A percentile compares a stretch with the other conserved stretches of the same genome.
Evolutionary conservation across 257 asterid species (phyloP).

Genomic region (Plantago elongata): DNA sequence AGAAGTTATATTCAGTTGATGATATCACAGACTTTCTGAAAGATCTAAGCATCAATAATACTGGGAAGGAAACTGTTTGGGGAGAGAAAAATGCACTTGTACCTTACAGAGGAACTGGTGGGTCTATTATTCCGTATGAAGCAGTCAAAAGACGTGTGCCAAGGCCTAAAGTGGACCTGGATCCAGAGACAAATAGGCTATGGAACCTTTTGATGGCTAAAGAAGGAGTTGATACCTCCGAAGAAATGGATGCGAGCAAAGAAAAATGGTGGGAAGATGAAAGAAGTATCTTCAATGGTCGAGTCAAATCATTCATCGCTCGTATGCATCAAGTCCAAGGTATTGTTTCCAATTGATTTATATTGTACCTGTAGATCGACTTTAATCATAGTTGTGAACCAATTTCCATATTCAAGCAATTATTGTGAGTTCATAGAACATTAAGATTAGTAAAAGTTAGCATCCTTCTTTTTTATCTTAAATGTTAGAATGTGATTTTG

Average conservation of each 20-base stretch:
- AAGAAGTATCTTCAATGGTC: slow-evolving; percentile 64
- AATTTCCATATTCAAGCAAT: slow-evolving; percentile 8
- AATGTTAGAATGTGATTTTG: too few species aligned
- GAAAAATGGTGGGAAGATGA: slow-evolving; percentile 91
- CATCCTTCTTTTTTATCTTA: too few species aligned
- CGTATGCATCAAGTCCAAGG: slow-evolving; percentile 98
- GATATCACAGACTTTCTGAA: slow-evolving; percentile 35
- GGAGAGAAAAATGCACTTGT: slow-evolving; percentile 51
- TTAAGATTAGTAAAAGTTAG: not conserved
- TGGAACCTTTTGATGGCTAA: slow-evolving; percentile 89
- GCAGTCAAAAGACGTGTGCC: slow-evolving; percentile 43
- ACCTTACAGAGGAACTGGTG: slow-evolving; percentile 57
- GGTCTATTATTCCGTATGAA: slow-evolving; percentile 45
- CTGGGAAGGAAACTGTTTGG: slow-evolving; percentile 21
- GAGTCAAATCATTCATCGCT: slow-evolving; percentile 84
- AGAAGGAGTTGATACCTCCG: slow-evolving; percentile 54
- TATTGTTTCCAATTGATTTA: slow-evolving; percentile 28
- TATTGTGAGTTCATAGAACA: slow-evolving; percentile 1
- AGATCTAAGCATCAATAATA: slow-evolving; percentile 34
- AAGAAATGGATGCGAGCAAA: slow-evolving; percentile 43
- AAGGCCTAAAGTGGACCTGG: slow-evolving; percentile 93
- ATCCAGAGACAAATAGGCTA: slow-evolving; percentile 71
- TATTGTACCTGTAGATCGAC: slow-evolving; percentile 6
- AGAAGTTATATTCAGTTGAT: slow-evolving; percentile 32
- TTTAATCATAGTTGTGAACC: not conserved